Conservation (phyloP, 2,329 filamentous ascomycete genomes). For the Fusarium nanum region DNA sequence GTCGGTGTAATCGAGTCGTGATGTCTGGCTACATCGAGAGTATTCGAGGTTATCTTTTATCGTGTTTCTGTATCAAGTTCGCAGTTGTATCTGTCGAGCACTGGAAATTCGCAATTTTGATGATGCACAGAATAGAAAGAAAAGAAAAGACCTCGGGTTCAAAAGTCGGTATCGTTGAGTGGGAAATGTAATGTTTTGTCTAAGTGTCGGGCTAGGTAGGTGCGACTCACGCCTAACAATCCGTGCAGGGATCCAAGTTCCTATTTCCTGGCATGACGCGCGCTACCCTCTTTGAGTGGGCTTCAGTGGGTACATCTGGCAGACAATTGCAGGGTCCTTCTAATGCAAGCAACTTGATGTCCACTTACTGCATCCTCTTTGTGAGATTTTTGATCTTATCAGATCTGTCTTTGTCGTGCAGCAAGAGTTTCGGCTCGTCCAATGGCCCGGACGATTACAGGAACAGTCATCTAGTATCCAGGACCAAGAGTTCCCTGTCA, state of each 20-base stretch:
- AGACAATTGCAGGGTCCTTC: slow-evolving; percentile 15
- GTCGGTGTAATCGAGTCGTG: slow-evolving; percentile 25
- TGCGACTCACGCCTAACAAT: slow-evolving; percentile 28
- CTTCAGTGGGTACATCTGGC: slow-evolving; percentile 19
- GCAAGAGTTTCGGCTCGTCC: not conserved
- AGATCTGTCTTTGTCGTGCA: not conserved
- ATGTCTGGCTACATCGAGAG: slow-evolving; percentile 39
- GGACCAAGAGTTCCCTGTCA: no score
- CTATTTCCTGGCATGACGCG: slow-evolving; percentile 28
- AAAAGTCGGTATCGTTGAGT: slow-evolving; percentile 21
- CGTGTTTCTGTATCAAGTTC: not conserved
- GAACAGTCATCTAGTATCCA: no score
- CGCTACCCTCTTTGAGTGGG: slow-evolving; percentile 18
- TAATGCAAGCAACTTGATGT: not conserved
- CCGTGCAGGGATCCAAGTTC: slow-evolving; percentile 32
- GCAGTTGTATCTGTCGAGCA: not conserved
- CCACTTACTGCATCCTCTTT: not conserved
- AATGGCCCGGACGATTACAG: not conserved
- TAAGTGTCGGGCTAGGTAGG: slow-evolving; percentile 18
- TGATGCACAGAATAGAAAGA: not conserved
- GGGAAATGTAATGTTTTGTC: slow-evolving; percentile 20
- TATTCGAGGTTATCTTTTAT: slow-evolving; percentile 5
- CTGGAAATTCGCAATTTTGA: not conserved
- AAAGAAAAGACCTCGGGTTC: not conserved
- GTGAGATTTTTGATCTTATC: slow-evolving; percentile 1